Conservation (phyloP, 352 stramenopile species). For the Globisporangium rhizosaccharum region DNA sequence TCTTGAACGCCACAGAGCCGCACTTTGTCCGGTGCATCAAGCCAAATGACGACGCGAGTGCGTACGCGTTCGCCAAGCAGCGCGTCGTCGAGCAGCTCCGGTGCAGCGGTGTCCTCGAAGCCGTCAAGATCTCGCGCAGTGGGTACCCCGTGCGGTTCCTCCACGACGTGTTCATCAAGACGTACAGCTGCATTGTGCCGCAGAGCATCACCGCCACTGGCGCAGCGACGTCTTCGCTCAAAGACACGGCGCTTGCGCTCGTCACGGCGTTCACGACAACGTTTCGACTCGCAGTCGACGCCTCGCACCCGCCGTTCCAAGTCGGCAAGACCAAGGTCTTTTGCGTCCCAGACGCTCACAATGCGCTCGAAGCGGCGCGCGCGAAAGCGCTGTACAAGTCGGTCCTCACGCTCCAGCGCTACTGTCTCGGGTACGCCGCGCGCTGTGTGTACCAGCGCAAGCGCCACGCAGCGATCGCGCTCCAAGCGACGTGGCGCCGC, state of each 20-base stretch:
- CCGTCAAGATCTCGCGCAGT: conserved; percentile 84
- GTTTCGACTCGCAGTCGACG: conserved; percentile 29
- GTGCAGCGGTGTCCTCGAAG: conserved; percentile 85
- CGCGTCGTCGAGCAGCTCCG: conserved; percentile 80
- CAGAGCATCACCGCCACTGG: conserved; percentile 31
- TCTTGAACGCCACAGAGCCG: conserved; percentile 93
- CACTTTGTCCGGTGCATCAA: conserved; percentile 91
- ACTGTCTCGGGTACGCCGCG: conserved; percentile 57
- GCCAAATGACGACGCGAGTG: conserved; percentile 70
- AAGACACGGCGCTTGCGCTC: conserved; percentile 45
- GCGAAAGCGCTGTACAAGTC: conserved; percentile 65
- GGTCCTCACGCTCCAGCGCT: conserved; percentile 68
- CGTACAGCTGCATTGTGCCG: conserved; percentile 64
- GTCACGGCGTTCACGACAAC: conserved; percentile 32
- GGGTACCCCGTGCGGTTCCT: conserved; percentile 93
- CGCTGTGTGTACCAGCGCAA: conserved; percentile 42
- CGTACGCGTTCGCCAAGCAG: conserved; percentile 51
- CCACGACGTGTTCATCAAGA: conserved; percentile 91
- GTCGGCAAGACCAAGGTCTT: conserved; percentile 85
- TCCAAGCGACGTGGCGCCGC: conserved; percentile 55
- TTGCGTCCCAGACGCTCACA: conserved; percentile 59
- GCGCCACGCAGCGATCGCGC: conserved; percentile 37
- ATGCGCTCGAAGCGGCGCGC: conserved; percentile 53
- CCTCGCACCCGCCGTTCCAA: conserved; percentile 62
- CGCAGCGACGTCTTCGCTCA: conserved; percentile 24